Evolutionary conservation across 2,329 filamentous ascomycete species (phyloP), one percentile per base, ranked within the genome.

Genomic region (Stagonosporopsis tanaceti): DNA sequence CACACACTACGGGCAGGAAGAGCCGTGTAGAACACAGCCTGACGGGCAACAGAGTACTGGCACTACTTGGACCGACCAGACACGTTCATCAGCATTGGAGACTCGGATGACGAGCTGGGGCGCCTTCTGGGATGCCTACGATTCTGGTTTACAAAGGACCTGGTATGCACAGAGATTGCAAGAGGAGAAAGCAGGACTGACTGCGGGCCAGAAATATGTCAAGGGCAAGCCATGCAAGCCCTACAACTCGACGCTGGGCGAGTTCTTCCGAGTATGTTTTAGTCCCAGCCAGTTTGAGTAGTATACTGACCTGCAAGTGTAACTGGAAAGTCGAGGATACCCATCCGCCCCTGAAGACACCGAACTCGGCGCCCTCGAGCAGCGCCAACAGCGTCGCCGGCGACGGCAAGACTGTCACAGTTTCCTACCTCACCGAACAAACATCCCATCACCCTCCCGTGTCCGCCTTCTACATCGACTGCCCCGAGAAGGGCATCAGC

Each of bases 161-260:
- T 99, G 77, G 85, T 87, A 80, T 65, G 74, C 74, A 64, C 40
- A 53, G 24, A 25, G 22, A 24, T 25, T 20, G 32, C 12, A 37
- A 28, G 32, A 34, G 15, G 12, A 34, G 3, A 27, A 37, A 41
- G 46, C 50, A 56, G 64, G 67, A 65, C 71, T 70, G 47, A 69
- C 41, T 25, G 35, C n/a, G 15, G 41, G 48, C 40, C 58, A 88
- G 85, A 99, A 99, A 86, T 99, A 98, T 72, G 92, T 96, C 76
- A 98, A 98, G 81, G 94, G 94, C 59, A 96, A 93, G 81, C 95
- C 95, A 40, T 98, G 94, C 87, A 99, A 99, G 79, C 95, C 95
- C 11, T 99, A 99, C 81, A 99, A 99, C 79, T 97, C 93, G 45
- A 93, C 93, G 34, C 80, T 99, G 47, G 95, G 95, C 63, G 95